These are phyloP conservation scores for Gaultheria prostrata DNA, from an alignment of 148 eudicot genomes.

Conservation along the genomic window DNA sequence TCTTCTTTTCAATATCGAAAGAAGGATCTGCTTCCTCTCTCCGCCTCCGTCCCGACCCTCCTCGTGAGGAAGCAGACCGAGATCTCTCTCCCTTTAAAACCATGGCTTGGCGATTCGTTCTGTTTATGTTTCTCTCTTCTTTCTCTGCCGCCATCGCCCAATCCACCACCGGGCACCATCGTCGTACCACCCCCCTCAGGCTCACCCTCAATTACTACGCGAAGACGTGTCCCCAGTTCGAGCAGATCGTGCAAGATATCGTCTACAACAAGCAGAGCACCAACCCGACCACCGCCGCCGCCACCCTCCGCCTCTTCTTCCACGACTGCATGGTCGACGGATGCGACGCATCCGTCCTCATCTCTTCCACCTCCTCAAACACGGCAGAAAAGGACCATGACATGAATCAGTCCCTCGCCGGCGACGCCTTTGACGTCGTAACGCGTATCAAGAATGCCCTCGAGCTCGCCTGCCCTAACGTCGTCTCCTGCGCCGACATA, in stretches of 20 bases:
- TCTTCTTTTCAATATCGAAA: not conserved
- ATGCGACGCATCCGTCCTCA: slow-evolving; percentile 46
- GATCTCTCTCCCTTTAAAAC: not conserved
- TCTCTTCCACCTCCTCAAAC: slow-evolving; percentile 31
- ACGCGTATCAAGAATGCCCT: slow-evolving; percentile 38
- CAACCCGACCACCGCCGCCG: slow-evolving; percentile 41
- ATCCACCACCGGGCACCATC: not conserved
- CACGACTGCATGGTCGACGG: slow-evolving; percentile 63
- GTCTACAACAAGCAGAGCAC: slow-evolving; percentile 5
- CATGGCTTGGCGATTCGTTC: not conserved
- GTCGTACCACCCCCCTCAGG: not conserved
- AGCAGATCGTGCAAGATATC: slow-evolving; percentile 4
- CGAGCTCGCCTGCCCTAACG: slow-evolving; percentile 25
- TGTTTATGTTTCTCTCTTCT: not conserved
- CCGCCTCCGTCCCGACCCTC: not conserved
- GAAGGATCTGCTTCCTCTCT: not conserved
- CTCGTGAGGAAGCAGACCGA: slow-evolving; percentile 7
- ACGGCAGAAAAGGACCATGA: slow-evolving; percentile 46
- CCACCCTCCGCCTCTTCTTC: slow-evolving; percentile 42
- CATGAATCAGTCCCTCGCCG: slow-evolving; percentile 40
- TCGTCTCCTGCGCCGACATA: slow-evolving; percentile 17
- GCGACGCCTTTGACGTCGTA: slow-evolving; percentile 46
- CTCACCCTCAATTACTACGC: not conserved
- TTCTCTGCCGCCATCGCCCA: not conserved
- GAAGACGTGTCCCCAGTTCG: slow-evolving; percentile 4